These are phyloP conservation scores for Omphalotus olearius DNA, from an alignment of 1,284 basidiomycete species.

Conservation along the genomic window DNA sequence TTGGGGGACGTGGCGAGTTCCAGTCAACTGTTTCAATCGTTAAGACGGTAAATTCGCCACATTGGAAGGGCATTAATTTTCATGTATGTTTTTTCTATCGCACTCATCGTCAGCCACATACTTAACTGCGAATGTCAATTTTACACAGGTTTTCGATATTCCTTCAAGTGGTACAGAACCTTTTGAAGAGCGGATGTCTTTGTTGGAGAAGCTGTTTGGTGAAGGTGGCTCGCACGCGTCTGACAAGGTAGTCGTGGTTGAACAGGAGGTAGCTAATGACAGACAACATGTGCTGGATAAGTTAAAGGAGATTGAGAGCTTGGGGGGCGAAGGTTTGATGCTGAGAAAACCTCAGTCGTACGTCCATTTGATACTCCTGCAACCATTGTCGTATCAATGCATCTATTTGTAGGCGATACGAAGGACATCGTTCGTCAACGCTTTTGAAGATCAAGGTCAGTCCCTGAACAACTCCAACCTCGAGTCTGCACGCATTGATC, in stretches of 20 bases:
- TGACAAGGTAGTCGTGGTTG: conserved; percentile 47
- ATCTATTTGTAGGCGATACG: conserved; percentile 38
- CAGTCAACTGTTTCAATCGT: conserved; percentile 58
- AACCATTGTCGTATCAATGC: background rate
- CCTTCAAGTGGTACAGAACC: conserved; percentile 44
- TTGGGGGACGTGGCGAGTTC: conserved; percentile 54
- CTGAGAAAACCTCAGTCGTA: conserved; percentile 52
- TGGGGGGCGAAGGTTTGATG: conserved; percentile 69
- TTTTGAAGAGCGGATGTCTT: conserved; percentile 54
- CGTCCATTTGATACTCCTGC: conserved; percentile 17
- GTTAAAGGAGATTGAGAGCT: conserved; percentile 48
- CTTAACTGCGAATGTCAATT: conserved; percentile 3
- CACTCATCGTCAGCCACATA: background rate
- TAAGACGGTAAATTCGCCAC: conserved; percentile 50
- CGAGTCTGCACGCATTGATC: background rate
- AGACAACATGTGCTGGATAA: conserved; percentile 50
- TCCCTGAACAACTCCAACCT: background rate
- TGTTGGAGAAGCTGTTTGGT: conserved; percentile 45
- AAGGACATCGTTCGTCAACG: conserved; percentile 46
- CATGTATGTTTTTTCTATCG: conserved; percentile 33
- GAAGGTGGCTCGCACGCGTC: conserved; percentile 35
- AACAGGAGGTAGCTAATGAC: conserved; percentile 44
- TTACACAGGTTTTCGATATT: conserved; percentile 59
- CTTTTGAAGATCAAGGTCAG: conserved; percentile 59
- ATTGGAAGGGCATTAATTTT: conserved; percentile 58